A percentile compares a stretch with the other conserved stretches of the same genome.
Evolutionary conservation across 805 yeast genomes (phyloP).

Genomic region (Zygotorulaspora sp.): DNA sequence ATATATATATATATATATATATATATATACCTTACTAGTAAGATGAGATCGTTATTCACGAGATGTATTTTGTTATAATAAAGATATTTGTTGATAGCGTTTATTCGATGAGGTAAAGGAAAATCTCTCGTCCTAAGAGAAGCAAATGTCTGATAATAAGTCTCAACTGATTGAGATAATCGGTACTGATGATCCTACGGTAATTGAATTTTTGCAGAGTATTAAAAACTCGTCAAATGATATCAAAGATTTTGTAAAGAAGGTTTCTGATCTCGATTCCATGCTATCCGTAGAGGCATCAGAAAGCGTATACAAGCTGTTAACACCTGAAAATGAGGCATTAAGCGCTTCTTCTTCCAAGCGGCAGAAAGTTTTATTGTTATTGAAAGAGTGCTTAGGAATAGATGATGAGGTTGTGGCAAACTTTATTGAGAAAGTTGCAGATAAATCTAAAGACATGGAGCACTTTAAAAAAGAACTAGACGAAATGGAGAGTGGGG

Average conservation of each 20-base stretch:
- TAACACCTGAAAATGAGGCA: constrained; percentile 4
- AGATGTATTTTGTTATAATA: too few relatives aligned
- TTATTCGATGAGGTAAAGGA: background rate
- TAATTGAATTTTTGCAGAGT: constrained; percentile 45
- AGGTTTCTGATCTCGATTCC: constrained; percentile 43
- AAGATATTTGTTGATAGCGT: background rate
- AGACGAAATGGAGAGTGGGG: constrained; percentile 26
- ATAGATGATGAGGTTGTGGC: constrained; percentile 23
- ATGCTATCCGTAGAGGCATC: constrained; percentile 29
- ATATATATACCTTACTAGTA: background rate
- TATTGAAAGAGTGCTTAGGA: constrained; percentile 16
- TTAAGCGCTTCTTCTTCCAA: background rate
- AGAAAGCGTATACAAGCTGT: constrained; percentile 11
- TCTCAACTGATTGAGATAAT: constrained; percentile 21
- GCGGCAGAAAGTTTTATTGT: constrained; percentile 5
- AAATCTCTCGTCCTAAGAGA: background rate
- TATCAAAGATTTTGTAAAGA: constrained; percentile 35
- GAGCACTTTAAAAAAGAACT: constrained; percentile 14
- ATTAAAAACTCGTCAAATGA: constrained; percentile 35
- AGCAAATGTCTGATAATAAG: constrained; percentile 9
- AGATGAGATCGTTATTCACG: background rate
- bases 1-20: background rate
- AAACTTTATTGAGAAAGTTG: constrained; percentile 22
- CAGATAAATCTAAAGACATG: constrained; percentile 12
- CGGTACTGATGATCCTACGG: constrained; percentile 41